Percentiles rank a stretch among this genome's conserved stretches.
These are phyloP conservation scores for Ogataea haglerorum DNA, from an alignment of 805 yeast genomes.

Conservation along the genomic window DNA sequence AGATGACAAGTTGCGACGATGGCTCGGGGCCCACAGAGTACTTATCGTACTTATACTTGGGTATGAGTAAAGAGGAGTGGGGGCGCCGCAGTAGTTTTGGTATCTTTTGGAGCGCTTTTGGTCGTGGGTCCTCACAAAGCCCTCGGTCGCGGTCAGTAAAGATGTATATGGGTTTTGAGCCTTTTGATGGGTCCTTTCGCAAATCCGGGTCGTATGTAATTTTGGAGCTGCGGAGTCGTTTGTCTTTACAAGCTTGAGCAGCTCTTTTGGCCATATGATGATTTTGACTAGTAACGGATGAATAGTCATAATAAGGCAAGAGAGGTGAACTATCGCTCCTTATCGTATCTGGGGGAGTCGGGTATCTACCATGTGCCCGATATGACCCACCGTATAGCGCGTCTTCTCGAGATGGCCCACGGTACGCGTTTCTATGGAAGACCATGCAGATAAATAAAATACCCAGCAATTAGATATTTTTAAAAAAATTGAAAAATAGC, in stretches of 20 bases:
- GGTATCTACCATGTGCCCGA: not conserved
- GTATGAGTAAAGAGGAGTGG: slow-evolving; percentile 10
- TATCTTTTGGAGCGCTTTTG: slow-evolving; percentile 3
- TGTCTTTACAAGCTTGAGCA: not conserved
- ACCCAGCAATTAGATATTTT: slow-evolving; percentile 2
- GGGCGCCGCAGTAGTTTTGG: slow-evolving; percentile 11
- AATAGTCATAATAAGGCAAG: slow-evolving; percentile 15
- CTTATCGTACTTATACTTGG: slow-evolving; percentile 54
- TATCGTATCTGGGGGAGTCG: slow-evolving; percentile 3
- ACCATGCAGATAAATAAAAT: not conserved
- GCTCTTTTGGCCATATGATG: slow-evolving; percentile 14
- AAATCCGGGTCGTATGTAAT: slow-evolving; percentile 52
- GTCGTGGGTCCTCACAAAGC: slow-evolving; percentile 23
- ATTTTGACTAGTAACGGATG: slow-evolving; percentile 18
- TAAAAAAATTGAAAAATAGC: not conserved
- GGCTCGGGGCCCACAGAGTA: slow-evolving; percentile 77
- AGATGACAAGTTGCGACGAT: slow-evolving; percentile 61
- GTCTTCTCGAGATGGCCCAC: slow-evolving; percentile 2
- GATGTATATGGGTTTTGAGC: slow-evolving; percentile 36
- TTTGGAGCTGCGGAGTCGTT: slow-evolving; percentile 22
- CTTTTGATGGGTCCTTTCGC: slow-evolving; percentile 34
- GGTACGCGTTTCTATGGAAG: slow-evolving; percentile 6
- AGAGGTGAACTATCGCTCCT: slow-evolving; percentile 1
- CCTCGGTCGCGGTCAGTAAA: slow-evolving; percentile 34
- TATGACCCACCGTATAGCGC: not conserved